These are phyloP conservation scores for sorghum (Sorghum bicolor) DNA, from an alignment of 176 grass and related monocot species.

Conservation along the genomic window DNA sequence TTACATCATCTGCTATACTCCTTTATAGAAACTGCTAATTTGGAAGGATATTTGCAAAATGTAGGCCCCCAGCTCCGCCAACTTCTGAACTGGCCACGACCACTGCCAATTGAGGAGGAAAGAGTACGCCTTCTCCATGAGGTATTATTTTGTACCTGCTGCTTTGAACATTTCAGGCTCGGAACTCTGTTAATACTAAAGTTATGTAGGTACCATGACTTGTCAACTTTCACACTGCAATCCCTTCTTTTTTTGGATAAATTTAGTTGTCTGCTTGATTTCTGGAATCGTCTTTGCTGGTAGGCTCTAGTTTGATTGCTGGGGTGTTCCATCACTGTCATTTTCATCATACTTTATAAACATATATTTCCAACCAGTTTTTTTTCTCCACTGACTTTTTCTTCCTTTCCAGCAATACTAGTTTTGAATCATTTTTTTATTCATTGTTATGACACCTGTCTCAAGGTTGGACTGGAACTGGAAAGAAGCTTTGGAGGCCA, in stretches of 20 bases:
- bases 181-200: not conserved
- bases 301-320: not conserved
- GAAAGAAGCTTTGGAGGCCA: constrained; percentile 73
- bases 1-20: not conserved
- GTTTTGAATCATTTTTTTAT: constrained; percentile 1
- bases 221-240: not conserved
- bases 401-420: not conserved
- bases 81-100: constrained; percentile 84
- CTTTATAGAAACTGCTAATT: not conserved
- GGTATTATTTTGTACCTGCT: constrained; percentile 44
- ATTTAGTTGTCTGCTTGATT: not conserved
- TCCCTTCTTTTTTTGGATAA: not conserved
- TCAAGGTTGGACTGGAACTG: constrained; percentile 76
- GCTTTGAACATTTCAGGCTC: not conserved
- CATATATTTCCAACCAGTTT: not conserved
- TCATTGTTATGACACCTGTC: not conserved
- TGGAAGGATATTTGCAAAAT: constrained; percentile 25
- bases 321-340: not conserved
- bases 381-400: not conserved
- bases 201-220: not conserved
- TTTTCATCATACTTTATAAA: not conserved
- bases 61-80: constrained; percentile 68
- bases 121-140: constrained; percentile 80
- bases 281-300: not conserved
- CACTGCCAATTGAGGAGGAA: constrained; percentile 91